phyloP scores from a whole-genome alignment of 345 rosid genomes.

The Camelina hispida region DNA sequence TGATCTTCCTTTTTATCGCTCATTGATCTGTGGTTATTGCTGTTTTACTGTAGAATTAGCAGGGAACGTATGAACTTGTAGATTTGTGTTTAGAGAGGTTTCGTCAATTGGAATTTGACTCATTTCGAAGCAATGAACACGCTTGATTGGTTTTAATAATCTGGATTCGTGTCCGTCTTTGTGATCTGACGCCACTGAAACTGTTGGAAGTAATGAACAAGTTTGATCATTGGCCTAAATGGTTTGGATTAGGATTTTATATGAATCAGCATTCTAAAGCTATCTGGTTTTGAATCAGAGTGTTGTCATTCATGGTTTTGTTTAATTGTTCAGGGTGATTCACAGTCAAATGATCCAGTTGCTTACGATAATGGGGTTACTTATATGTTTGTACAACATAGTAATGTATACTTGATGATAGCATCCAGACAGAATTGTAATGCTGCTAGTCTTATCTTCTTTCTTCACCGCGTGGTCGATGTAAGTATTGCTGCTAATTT shows the following conservation, averaged over 20 bases:
- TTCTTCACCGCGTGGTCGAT: conserved; percentile 69
- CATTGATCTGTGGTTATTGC: conserved; percentile 6
- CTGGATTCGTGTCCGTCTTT: not conserved
- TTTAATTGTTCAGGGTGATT: conserved; percentile 55
- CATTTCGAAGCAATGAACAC: conserved; percentile 3
- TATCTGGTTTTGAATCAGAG: not conserved
- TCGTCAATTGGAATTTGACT: not conserved
- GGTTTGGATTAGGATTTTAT: conserved; percentile 3
- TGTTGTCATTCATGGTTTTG: not conserved
- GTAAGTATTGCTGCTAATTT: conserved; percentile 43
- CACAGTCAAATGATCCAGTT: conserved; percentile 80
- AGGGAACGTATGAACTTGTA: conserved; percentile 7
- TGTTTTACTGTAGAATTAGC: conserved; percentile 17
- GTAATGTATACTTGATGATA: conserved; percentile 67
- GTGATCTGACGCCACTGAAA: conserved; percentile 7
- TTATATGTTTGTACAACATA: conserved; percentile 76
- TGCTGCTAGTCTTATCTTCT: conserved; percentile 69
- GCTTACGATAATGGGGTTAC: conserved; percentile 70
- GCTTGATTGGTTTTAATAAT: not conserved
- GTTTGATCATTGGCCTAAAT: not conserved
- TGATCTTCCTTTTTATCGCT: not conserved
- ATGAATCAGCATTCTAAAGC: not conserved
- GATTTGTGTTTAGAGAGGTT: conserved; percentile 10
- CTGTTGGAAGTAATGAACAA: not conserved
- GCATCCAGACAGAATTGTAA: conserved; percentile 78